phyloP scores from a whole-genome alignment of 768 basidiomycete genomes.

The Lactifluus hygrophoroides region DNA sequence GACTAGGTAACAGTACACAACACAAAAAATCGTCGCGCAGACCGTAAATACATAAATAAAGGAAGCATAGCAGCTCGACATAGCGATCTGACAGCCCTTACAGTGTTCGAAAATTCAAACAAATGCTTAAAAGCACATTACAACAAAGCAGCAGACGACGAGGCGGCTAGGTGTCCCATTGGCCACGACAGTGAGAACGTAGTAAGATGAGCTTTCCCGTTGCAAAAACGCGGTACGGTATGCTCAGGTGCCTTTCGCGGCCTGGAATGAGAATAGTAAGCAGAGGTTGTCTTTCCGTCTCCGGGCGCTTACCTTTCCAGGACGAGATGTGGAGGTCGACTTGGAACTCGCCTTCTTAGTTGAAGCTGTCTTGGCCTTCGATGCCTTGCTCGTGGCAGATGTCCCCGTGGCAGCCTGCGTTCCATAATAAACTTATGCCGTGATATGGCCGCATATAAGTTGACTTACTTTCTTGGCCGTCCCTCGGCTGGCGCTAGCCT shows the following conservation, averaged over 20 bases:
- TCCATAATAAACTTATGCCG: neutral
- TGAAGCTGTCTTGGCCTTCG: conserved; percentile 24
- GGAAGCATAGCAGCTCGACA: conserved; percentile 7
- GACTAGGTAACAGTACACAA: conserved; percentile 13
- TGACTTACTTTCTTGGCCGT: conserved; percentile 53
- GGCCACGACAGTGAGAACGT: neutral
- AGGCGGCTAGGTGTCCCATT: neutral
- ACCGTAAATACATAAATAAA: conserved; percentile 19
- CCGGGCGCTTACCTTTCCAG: conserved; percentile 1
- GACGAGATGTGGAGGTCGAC: neutral
- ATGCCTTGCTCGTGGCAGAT: conserved; percentile 26
- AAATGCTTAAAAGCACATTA: neutral
- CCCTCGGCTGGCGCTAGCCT: conserved; percentile 32
- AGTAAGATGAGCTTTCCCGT: neutral
- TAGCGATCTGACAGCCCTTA: neutral
- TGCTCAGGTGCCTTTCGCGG: neutral
- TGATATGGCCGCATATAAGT: neutral
- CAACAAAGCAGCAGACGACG: neutral
- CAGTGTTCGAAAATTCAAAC: conserved; percentile 8
- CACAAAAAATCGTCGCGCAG: conserved; percentile 7
- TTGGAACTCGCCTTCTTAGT: conserved; percentile 23
- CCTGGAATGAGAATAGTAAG: neutral
- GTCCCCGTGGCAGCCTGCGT: conserved; percentile 46
- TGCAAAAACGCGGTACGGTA: neutral
- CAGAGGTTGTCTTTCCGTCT: neutral